Conservation (phyloP, 257 asterid genomes). For the Nyctanthes arbortristis region DNA sequence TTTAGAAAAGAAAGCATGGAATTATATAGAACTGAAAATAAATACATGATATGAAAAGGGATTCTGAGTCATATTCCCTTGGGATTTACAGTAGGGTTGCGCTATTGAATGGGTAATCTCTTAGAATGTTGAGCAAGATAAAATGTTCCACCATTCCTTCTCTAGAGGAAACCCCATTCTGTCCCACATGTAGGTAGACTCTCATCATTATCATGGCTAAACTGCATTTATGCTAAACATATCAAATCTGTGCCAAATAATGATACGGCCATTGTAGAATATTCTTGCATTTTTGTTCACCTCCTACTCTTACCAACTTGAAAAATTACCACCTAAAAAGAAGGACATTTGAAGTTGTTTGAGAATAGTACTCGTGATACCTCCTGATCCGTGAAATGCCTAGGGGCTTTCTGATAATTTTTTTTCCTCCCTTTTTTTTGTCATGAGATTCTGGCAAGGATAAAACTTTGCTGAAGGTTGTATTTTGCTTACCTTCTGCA, state of each 20-base stretch:
- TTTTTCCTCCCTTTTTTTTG: neutral
- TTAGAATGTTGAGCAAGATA: too few species aligned
- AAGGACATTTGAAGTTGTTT: neutral
- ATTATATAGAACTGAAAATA: neutral
- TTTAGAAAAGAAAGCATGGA: neutral
- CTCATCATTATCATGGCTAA: neutral
- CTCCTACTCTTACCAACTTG: neutral
- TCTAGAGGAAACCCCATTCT: too few species aligned
- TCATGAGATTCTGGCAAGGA: neutral
- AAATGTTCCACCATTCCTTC: too few species aligned
- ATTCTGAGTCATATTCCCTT: neutral
- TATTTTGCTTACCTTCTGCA: neutral
- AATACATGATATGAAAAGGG: neutral
- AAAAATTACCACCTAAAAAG: neutral
- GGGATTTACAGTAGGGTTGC: neutral
- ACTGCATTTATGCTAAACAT: neutral
- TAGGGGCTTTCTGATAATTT: neutral
- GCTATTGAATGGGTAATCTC: neutral
- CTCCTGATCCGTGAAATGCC: neutral
- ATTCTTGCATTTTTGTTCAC: neutral
- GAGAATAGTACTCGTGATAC: neutral
- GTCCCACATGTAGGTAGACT: neutral
- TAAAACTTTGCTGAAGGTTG: neutral
- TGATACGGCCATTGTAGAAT: neutral
- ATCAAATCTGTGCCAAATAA: neutral